Evolutionary conservation across 1,284 basidiomycete genomes (phyloP).

Genomic region (Tilletia caries): DNA sequence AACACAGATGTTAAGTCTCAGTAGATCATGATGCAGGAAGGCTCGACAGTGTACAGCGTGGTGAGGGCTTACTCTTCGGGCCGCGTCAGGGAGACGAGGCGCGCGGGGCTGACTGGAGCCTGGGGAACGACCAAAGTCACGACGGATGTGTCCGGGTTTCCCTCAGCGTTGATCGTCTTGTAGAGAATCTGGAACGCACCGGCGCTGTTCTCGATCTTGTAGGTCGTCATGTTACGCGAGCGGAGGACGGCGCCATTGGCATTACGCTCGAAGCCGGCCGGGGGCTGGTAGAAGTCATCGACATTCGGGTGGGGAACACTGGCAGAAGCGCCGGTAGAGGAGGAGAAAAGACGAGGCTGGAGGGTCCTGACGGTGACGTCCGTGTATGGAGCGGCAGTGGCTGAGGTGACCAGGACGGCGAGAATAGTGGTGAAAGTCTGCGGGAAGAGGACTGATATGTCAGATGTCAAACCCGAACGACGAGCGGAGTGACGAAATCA

Average conservation of each 20-base stretch:
- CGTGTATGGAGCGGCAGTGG: background rate
- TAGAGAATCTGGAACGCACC: conserved; percentile 17
- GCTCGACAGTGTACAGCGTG: no score
- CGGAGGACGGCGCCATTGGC: background rate
- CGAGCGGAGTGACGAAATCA: no score
- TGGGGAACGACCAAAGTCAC: conserved; percentile 19
- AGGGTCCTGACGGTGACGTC: background rate
- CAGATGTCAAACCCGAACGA: no score
- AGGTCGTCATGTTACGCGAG: conserved; percentile 8
- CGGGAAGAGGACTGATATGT: no score
- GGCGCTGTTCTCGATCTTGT: background rate
- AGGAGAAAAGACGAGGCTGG: background rate
- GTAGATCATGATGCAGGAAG: no score
- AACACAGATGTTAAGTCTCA: no score
- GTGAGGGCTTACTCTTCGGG: conserved; percentile 30
- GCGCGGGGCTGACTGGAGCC: background rate
- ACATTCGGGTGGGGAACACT: background rate
- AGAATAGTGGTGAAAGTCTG: background rate
- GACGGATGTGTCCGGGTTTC: conserved; percentile 18
- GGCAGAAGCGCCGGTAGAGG: background rate
- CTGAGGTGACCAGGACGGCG: background rate
- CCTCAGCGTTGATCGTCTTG: conserved; percentile 10
- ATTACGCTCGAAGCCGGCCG: conserved; percentile 2
- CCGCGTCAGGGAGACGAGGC: conserved; percentile 13
- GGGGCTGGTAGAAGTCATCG: conserved; percentile 13